Conservation (phyloP, 2,329 filamentous ascomycete genomes). For the Apiospora marii region DNA sequence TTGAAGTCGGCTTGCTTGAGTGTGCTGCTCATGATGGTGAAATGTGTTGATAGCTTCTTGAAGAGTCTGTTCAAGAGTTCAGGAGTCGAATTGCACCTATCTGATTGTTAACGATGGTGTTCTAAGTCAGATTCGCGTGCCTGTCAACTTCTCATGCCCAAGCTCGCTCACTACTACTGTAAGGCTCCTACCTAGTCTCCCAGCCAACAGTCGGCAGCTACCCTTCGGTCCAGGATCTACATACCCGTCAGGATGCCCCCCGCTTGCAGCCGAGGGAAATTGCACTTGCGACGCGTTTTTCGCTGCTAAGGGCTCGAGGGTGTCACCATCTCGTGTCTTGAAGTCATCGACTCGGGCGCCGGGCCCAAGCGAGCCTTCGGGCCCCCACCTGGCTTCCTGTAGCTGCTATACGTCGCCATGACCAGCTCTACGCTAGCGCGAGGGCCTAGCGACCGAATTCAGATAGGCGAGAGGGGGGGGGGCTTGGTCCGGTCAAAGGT, state of each 20-base stretch:
- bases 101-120: not conserved
- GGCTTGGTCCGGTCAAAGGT: not conserved
- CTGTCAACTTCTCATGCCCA: not conserved
- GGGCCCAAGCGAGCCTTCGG: not conserved
- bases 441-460: not conserved
- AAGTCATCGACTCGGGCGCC: slow-evolving; percentile 32
- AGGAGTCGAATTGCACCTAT: not conserved
- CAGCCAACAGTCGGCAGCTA: slow-evolving; percentile 9
- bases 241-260: not conserved
- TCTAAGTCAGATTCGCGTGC: not conserved
- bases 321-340: slow-evolving; percentile 32
- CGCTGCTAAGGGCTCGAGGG: slow-evolving; percentile 26
- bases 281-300: not conserved
- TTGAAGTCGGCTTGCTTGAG: slow-evolving; percentile 40
- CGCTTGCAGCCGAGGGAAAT: not conserved
- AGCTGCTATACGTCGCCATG: slow-evolving; percentile 2
- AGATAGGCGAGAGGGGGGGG: not conserved
- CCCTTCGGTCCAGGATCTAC: not conserved
- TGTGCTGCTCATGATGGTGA: not conserved
- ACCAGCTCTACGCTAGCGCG: not conserved
- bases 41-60: no score
- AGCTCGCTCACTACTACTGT: not conserved
- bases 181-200: not conserved
- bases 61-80: not conserved
- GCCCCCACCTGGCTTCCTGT: slow-evolving; percentile 11